Evolutionary conservation across 2,329 filamentous ascomycete genomes (phyloP).

Genomic region (Diaporthe vexans): DNA sequence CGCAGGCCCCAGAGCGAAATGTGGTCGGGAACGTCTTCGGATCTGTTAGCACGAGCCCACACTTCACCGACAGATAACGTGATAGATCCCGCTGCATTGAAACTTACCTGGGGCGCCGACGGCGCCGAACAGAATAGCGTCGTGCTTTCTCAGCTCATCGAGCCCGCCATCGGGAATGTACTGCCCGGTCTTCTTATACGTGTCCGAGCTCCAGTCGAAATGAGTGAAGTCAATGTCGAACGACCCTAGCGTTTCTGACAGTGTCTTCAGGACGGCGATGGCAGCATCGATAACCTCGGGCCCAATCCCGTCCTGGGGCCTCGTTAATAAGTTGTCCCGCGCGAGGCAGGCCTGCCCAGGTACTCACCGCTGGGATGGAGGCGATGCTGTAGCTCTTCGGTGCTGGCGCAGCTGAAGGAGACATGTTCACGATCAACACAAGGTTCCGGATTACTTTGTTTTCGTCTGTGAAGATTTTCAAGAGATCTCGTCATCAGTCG

Average conservation of each 20-base stretch:
- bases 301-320: conserved; percentile 68
- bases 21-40: conserved; percentile 71
- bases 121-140: conserved; percentile 51
- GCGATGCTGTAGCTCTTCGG: conserved; percentile 61
- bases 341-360: not conserved
- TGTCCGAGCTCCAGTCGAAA: conserved; percentile 78
- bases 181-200: conserved; percentile 74
- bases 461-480: not conserved
- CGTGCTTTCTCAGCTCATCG: conserved; percentile 59
- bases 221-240: conserved; percentile 73
- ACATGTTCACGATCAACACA: conserved; percentile 17
- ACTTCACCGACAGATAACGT: not conserved
- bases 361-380: conserved; percentile 65
- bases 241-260: conserved; percentile 64
- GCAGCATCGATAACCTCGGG: conserved; percentile 73
- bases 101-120: conserved; percentile 48
- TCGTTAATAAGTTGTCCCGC: not conserved
- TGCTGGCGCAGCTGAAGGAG: conserved; percentile 36
- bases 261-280: conserved; percentile 70
- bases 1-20: conserved; percentile 76
- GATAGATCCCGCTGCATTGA: too few relatives aligned
- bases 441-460: not conserved
- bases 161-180: conserved; percentile 75
- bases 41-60: not conserved
- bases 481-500: not conserved